These are phyloP conservation scores for Dactylellina drechsleri DNA, from an alignment of 2,329 filamentous ascomycete species.

Conservation along the genomic window DNA sequence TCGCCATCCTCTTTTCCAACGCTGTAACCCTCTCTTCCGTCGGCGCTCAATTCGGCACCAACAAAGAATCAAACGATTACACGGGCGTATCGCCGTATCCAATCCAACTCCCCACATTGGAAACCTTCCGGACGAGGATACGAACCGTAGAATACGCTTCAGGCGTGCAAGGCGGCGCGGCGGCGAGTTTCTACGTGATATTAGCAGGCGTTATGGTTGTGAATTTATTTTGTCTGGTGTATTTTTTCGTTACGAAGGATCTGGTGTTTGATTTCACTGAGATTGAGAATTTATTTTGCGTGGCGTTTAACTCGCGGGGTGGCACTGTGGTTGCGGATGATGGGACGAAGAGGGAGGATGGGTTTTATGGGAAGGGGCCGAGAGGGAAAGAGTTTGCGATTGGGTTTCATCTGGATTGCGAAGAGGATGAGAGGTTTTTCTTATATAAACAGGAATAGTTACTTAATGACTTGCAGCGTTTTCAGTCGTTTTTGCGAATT, in stretches of 20 bases:
- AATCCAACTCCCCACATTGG: constrained; percentile 59
- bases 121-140: constrained; percentile 73
- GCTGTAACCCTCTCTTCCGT: constrained; percentile 72
- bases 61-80: constrained; percentile 26
- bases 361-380: constrained; percentile 43
- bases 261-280: constrained; percentile 50
- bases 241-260: constrained; percentile 40
- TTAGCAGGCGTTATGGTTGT: constrained; percentile 73
- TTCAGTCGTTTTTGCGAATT: background rate
- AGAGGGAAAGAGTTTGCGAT: constrained; percentile 39
- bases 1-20: constrained; percentile 75
- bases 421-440: constrained; percentile 44
- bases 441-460: constrained; percentile 19
- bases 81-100: constrained; percentile 61
- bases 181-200: constrained; percentile 74
- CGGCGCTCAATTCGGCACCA: constrained; percentile 68
- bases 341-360: constrained; percentile 16
- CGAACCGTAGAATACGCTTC: constrained; percentile 76
- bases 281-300: constrained; percentile 49
- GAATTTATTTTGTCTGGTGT: constrained; percentile 69
- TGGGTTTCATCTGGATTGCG: constrained; percentile 35
- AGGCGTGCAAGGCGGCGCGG: constrained; percentile 70
- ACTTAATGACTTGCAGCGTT: background rate
- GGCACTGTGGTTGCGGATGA: background rate
- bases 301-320: constrained; percentile 42